Conservation (phyloP, 257 asterid species). For the Salvia rosmarinus region DNA sequence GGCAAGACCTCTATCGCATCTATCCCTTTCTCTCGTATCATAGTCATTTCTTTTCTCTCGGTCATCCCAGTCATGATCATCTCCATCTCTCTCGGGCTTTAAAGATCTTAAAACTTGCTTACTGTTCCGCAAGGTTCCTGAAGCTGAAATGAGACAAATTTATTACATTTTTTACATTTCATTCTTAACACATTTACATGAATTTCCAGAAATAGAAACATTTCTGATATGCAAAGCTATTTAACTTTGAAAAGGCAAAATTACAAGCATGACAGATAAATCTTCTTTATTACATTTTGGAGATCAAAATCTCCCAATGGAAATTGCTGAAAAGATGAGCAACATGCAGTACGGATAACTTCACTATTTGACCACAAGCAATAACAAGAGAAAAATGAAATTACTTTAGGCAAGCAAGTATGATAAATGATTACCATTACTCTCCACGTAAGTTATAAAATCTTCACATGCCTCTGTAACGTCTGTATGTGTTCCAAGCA, state of each 20-base stretch:
- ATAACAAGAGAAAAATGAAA: constrained; percentile 15
- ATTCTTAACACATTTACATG: constrained; percentile 26
- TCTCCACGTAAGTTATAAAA: constrained; percentile 54
- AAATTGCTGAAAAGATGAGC: constrained; percentile 24
- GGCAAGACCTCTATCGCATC: constrained; percentile 56
- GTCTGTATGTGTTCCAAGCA: constrained; percentile 60
- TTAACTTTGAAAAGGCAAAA: constrained; percentile 1
- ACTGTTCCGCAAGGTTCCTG: constrained; percentile 68
- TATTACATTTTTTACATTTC: constrained; percentile 13
- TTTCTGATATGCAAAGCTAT: constrained; percentile 3
- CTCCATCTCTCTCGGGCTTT: constrained; percentile 58
- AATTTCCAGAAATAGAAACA: background rate
- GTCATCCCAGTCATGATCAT: constrained; percentile 56
- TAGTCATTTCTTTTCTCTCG: constrained; percentile 50
- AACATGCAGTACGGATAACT: constrained; percentile 26
- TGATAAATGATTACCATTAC: constrained; percentile 48
- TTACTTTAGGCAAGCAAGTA: constrained; percentile 30
- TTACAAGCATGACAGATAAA: constrained; percentile 31
- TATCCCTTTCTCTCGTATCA: constrained; percentile 64
- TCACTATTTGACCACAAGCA: constrained; percentile 26
- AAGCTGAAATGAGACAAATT: constrained; percentile 33
- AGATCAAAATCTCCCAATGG: constrained; percentile 25
- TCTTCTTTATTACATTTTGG: constrained; percentile 29
- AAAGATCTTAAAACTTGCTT: constrained; percentile 45
- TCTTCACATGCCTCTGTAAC: constrained; percentile 65